Base-by-base conservation (phyloP, 2,329 filamentous ascomycete species). In the Hymenoscyphus albidus region DNA sequence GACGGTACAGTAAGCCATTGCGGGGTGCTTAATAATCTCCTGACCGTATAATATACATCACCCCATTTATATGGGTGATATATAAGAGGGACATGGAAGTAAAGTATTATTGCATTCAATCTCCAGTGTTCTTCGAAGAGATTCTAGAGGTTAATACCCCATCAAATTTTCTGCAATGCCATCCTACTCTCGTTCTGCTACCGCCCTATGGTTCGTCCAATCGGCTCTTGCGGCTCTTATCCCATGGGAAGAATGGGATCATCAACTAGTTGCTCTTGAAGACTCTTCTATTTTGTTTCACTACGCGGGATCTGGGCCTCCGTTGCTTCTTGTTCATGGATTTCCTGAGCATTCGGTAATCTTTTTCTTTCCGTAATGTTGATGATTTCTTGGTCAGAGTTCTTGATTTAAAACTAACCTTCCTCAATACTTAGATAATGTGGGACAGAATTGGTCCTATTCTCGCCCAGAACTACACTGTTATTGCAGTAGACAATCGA, bases 321-420 rank as follows among this genome's bases (percentile, higher is more conserved):
- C 80, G 0, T 74, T 84, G 7, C 74, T 79, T 14, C 75, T 83
- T 9, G 73, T 84, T 5, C 82, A 84, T 59, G 82, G 82, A 42
- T 84, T 80, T 67, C 82, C 82, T 0, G 81, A 84, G 68, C 82
- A 76, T 12, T 75, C 77, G 9, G 78, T 80, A 64, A 83, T 83
- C 32, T 84, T 14, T 16, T 16, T 16, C 3, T 44, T 44, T 3
- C 14, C 40, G 14, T 14, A 3, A n/a, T 14, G 16, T n/a, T n/a
- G 14, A 14, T 6, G 13, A 16, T 44, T 44, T 14, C 13, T 10
- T 35, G 9, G 35, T 6, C 35, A 35, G 5, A 10, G 9, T 7
- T 35, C 35, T 35, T 35, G 35, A 5, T 35, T 10, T 1, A 44
- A 44, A n/a, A 14, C 40, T 44, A 44, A 44, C 14, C n/a, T 18